Conservation (phyloP, 768 basidiomycete genomes). For the Rhodotorula paludigena region DNA sequence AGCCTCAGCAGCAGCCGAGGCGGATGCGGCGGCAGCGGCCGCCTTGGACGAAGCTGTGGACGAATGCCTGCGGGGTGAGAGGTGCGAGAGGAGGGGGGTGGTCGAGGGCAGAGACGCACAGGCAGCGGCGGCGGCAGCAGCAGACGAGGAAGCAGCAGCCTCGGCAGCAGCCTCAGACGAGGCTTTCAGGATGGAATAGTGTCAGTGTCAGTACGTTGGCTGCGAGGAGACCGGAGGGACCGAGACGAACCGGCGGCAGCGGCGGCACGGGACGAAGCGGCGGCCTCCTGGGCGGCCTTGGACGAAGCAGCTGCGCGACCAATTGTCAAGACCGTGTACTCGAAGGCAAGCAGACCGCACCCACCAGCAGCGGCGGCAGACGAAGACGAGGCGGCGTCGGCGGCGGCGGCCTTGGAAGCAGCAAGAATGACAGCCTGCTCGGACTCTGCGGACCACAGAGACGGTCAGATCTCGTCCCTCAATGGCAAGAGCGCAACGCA, state of each 20-base stretch:
- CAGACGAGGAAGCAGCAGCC: not conserved
- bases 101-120: no score
- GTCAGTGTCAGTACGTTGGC: not conserved
- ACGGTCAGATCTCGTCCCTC: not conserved
- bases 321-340: not conserved
- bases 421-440: not conserved
- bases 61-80: no score
- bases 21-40: not conserved
- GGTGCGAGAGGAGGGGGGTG: no score
- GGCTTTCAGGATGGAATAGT: not conserved
- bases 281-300: not conserved
- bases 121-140: not conserved
- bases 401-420: conserved; percentile 1
- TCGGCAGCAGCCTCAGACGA: conserved; percentile 4
- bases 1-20: not conserved
- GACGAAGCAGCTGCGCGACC: not conserved
- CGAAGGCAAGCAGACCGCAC: not conserved
- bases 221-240: not conserved
- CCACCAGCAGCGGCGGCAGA: not conserved
- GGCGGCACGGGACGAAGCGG: not conserved
- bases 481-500: not conserved
- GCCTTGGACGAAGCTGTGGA: conserved; percentile 1
- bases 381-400: not conserved
- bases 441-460: not conserved
- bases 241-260: not conserved